phyloP scores from a whole-genome alignment of 2,329 filamentous ascomycete species.

The Aspergillus tubingensis region DNA sequence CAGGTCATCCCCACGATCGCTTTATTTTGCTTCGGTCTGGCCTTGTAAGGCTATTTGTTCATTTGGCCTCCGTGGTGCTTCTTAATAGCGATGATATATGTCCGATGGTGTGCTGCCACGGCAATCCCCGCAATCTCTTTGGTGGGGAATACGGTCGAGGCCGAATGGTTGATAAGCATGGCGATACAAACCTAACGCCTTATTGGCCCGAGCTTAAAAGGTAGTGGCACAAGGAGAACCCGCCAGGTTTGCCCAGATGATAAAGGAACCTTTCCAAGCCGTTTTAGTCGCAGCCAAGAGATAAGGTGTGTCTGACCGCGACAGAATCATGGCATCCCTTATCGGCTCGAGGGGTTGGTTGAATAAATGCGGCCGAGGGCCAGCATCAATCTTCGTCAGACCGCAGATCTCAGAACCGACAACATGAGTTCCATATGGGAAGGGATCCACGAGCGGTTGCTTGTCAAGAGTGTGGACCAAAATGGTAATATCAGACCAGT shows the following conservation, averaged over 20 bases:
- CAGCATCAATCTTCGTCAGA: not conserved
- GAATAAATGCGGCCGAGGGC: not conserved
- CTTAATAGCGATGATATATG: too few species aligned
- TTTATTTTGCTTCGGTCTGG: too few species aligned
- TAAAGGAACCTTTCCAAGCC: not conserved
- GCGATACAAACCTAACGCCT: not conserved
- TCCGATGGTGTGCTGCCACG: too few species aligned
- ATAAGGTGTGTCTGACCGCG: not conserved
- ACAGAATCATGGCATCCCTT: not conserved
- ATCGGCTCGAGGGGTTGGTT: not conserved
- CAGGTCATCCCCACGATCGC: not conserved
- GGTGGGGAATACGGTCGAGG: too few species aligned
- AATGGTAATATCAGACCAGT: conserved; percentile 18
- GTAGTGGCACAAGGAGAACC: not conserved
- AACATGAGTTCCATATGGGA: not conserved
- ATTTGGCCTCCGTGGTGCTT: not conserved
- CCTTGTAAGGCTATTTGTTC: not conserved
- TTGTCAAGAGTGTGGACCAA: conserved; percentile 22
- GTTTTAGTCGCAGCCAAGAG: not conserved
- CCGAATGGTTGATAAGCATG: too few species aligned
- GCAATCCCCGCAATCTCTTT: too few species aligned
- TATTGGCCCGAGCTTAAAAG: not conserved
- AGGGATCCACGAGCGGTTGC: conserved; percentile 16
- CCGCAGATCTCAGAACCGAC: not conserved
- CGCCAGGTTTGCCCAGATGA: not conserved